Base-by-base conservation (phyloP, 345 rosid species). In the Eucalyptus guilfoylei region DNA sequence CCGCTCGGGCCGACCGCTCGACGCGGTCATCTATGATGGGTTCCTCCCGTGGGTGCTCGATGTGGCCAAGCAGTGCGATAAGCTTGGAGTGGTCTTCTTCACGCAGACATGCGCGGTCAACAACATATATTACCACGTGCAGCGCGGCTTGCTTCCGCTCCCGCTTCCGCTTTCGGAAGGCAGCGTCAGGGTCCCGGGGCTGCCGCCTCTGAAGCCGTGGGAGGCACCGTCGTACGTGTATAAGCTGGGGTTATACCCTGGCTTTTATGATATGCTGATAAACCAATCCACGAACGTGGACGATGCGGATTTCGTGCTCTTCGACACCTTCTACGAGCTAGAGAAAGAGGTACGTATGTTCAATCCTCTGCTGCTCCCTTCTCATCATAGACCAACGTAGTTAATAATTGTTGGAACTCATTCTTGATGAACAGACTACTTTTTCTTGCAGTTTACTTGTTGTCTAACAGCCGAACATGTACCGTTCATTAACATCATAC, bases 41-140 rank as follows among this genome's bases (percentile, higher is more conserved):
- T 49, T 91, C 83, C 37, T 91, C 89, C 92, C 89, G 9, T 93
- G 94, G 94, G 91, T 67, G n/a, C 85, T 93, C 34, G 92, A 93
- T 15, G 92, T 93, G 76, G 92, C 91, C 30, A 92, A 90, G 89
- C 50, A 89, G 55, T 89, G 67, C 87, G 92, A 92, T 3, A 24
- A 91, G 48, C 2, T 90, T 6, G 92, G 92, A 26, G 94, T 72
- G 42, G 85, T 58, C 8, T 91, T 93, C 80, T 91, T 91, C 88
- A 92, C 92, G 5, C 93, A 91, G 87, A 89, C 93, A 32, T 92
- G 91, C 87, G 92, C 92, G 34, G 94, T 92, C 21, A 85, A 80
- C 85, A 86, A 76, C 80, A 88, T 92, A 3, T 90, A 89, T 28
- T 91, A 90, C 85, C 92, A 88, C 49, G 91, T 49, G 14, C 67